These are phyloP conservation scores for Vigna radiata DNA, from an alignment of 306 rosid species.

Conservation along the genomic window DNA sequence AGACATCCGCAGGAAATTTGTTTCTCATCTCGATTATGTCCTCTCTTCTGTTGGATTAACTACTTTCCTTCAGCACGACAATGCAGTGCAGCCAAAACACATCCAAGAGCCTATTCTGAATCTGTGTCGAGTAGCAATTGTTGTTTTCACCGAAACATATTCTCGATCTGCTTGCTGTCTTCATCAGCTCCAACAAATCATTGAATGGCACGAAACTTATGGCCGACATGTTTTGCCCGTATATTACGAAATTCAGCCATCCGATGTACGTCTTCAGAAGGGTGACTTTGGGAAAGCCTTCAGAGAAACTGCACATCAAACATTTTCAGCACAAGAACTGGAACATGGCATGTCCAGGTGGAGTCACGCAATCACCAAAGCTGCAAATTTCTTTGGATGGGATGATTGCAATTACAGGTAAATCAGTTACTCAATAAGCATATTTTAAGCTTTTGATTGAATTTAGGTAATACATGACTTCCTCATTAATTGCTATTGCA, in stretches of 20 bases:
- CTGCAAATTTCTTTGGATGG: background rate
- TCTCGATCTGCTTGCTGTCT: slow-evolving; percentile 41
- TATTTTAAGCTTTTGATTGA: background rate
- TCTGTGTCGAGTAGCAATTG: background rate
- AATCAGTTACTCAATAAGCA: background rate
- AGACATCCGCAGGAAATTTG: background rate
- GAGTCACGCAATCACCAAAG: background rate
- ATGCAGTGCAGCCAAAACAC: background rate
- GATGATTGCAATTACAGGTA: background rate
- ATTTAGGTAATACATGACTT: background rate
- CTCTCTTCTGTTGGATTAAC: slow-evolving; percentile 12
- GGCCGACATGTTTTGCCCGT: slow-evolving; percentile 1
- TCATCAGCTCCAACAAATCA: background rate
- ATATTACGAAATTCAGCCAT: background rate
- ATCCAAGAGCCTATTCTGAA: background rate
- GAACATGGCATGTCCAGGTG: background rate
- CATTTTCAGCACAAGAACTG: too few relatives aligned
- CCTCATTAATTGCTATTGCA: background rate
- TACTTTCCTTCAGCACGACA: background rate
- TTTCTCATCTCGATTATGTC: background rate
- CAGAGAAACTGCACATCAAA: background rate
- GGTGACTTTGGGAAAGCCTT: background rate
- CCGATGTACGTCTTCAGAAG: background rate
- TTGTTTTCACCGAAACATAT: background rate
- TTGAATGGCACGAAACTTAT: background rate